A percentile compares a stretch with the other conserved stretches of the same genome.
Conservation (phyloP, 2,329 filamentous ascomycete genomes). For the Sporothrix inflata region DNA sequence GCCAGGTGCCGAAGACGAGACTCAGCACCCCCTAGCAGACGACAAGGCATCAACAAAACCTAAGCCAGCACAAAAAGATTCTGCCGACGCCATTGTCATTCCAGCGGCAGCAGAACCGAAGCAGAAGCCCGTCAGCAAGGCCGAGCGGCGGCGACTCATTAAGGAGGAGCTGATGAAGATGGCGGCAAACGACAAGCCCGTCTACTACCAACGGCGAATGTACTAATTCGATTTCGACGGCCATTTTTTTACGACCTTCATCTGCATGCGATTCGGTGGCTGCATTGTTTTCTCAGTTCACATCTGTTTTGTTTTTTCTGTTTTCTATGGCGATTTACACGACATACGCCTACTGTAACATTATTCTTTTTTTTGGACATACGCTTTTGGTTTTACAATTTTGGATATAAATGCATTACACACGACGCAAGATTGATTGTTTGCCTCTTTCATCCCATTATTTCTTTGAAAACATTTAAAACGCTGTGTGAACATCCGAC, state of each 20-base stretch:
- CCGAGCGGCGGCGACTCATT: slow-evolving; percentile 58
- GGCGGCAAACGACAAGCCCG: slow-evolving; percentile 39
- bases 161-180: slow-evolving; percentile 36
- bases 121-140: slow-evolving; percentile 53
- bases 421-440: background rate
- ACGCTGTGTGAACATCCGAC: background rate
- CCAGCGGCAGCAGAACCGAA: slow-evolving; percentile 36
- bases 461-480: background rate
- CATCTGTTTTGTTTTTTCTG: background rate
- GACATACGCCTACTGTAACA: slow-evolving; percentile 1
- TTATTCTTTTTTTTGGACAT: slow-evolving; percentile 13
- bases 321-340: slow-evolving; percentile 12
- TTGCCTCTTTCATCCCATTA: background rate
- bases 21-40: background rate
- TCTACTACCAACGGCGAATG: slow-evolving; percentile 59
- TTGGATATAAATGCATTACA: background rate
- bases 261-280: background rate
- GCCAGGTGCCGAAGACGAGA: slow-evolving; percentile 34
- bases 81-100: background rate
- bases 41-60: background rate
- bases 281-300: background rate
- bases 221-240: slow-evolving; percentile 44
- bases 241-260: background rate
- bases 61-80: background rate
- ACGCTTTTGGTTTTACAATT: background rate